Evolutionary conservation across 768 basidiomycete genomes (phyloP).

Genomic region (Tricholoma bakamatsutake): DNA sequence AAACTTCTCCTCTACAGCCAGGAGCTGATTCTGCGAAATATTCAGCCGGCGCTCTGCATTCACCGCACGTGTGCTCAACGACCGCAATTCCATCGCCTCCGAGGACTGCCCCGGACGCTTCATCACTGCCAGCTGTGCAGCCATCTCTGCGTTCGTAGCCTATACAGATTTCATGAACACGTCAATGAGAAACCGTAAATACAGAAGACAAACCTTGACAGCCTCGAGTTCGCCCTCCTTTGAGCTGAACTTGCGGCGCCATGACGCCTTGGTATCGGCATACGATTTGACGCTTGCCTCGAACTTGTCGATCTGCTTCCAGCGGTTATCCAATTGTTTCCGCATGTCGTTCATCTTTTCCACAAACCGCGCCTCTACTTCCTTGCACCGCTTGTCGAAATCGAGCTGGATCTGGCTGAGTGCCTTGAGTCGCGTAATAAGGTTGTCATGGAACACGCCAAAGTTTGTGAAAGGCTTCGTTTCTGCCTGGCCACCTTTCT

Average conservation of each 20-base stretch:
- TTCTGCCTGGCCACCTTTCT: conserved; percentile 73
- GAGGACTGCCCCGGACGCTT: conserved; percentile 49
- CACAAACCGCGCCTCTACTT: conserved; percentile 63
- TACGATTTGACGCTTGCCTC: conserved; percentile 80
- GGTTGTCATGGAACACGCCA: conserved; percentile 88
- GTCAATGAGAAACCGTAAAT: not conserved
- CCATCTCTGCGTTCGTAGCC: conserved; percentile 70
- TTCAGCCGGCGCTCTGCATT: conserved; percentile 88
- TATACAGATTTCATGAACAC: conserved; percentile 20
- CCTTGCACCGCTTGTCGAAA: conserved; percentile 82
- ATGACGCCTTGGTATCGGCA: conserved; percentile 72
- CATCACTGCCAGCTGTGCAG: conserved; percentile 57
- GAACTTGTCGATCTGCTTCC: conserved; percentile 92
- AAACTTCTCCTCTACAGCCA: conserved; percentile 80
- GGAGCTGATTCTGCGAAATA: conserved; percentile 78
- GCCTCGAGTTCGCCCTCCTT: conserved; percentile 91
- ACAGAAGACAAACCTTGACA: conserved; percentile 53
- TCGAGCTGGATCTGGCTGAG: conserved; percentile 80
- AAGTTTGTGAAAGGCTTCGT: conserved; percentile 95
- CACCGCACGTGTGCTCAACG: conserved; percentile 65
- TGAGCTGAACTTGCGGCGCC: conserved; percentile 75
- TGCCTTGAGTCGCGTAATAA: conserved; percentile 80
- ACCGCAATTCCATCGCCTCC: conserved; percentile 65
- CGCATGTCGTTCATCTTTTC: conserved; percentile 77
- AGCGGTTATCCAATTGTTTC: conserved; percentile 81